Evolutionary conservation across 768 basidiomycete genomes (phyloP), one percentile per base, ranked within the genome.

Genomic region (Coprinopsis cinerea): DNA sequence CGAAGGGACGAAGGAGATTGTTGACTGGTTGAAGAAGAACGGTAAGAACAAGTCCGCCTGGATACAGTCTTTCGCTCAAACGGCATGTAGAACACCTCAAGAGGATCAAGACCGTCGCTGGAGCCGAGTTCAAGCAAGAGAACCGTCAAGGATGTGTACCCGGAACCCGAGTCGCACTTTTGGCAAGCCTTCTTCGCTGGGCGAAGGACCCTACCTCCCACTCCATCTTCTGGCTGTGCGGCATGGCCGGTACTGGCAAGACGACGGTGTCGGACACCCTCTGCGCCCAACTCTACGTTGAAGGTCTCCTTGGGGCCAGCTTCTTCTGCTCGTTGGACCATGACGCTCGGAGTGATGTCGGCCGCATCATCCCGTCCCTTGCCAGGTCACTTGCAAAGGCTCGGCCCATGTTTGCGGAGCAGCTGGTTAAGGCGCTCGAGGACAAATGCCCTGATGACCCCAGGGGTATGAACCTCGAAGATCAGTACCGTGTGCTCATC

Each of bases 211-310:
- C 3, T 23, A 18, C 9, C 6, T 27, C 44, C 3, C 10, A 23
- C 3, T n/a, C 41, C n/a, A 34, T 44, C 20, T 35, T 50, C 15
- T 54, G 49, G 48, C 43, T 54, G 3, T 6, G 15, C 14, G 53
- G 44, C 13, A 35, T 41, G 1, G 45, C 48, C 9, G 53, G 53
- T 1, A 49, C 44, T 9, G 53, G 53, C 9, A 53, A 53, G 26
- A 49, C 53, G 1, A 48, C 53, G 3, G 43, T 53, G 5, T 42
- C 43, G 11, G 36, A 53, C 17, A 49, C 53, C 5, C 41, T 53
- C 27, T 44, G 43, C 11, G 34, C 44, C 11, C 35, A 27, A 6
- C 45, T 35, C 7, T 1, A 7, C 7, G 42, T 45, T 26, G 13
- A 26, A 37, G 26, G 27, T 28, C 34, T 37, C 3, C 44, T 49